A percentile compares a stretch with the other conserved stretches of the same genome.
These are phyloP conservation scores for Fusarium sp. DNA, from an alignment of 2,329 filamentous ascomycete species.

Conservation along the genomic window DNA sequence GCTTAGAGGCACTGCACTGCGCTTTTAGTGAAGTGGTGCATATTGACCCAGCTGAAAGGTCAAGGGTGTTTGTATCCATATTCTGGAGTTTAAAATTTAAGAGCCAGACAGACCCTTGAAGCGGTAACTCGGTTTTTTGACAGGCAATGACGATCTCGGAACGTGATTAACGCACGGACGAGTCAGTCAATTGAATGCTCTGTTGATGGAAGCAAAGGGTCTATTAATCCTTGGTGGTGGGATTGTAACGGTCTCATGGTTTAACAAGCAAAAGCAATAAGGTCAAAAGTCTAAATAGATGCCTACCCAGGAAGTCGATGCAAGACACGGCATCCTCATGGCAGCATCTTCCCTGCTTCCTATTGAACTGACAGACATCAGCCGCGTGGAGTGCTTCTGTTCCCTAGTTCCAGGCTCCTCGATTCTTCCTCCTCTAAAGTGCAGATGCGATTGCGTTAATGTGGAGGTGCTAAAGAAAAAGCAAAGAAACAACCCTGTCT, in stretches of 20 bases:
- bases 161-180: constrained; percentile 7
- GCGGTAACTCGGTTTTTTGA: background rate
- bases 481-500: constrained; percentile 40
- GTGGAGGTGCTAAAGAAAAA: constrained; percentile 21
- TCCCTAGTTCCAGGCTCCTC: background rate
- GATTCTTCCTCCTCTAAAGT: background rate
- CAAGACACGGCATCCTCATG: constrained; percentile 3
- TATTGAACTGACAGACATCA: constrained; percentile 19
- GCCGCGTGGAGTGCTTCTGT: constrained; percentile 15
- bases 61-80: constrained; percentile 30
- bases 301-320: background rate
- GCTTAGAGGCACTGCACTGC: constrained; percentile 24
- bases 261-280: constrained; percentile 25
- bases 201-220: background rate
- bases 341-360: constrained; percentile 12
- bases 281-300: background rate
- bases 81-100: constrained; percentile 10
- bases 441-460: constrained; percentile 8
- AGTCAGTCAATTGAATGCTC: constrained; percentile 23
- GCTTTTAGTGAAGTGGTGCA: constrained; percentile 24
- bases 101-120: constrained; percentile 19
- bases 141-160: background rate
- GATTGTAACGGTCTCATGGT: constrained; percentile 20
- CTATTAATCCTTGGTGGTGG: background rate
- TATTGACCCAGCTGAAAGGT: constrained; percentile 39